Conservation (phyloP, 2,329 filamentous ascomycete genomes). For the Furcasterigmium sp. region DNA sequence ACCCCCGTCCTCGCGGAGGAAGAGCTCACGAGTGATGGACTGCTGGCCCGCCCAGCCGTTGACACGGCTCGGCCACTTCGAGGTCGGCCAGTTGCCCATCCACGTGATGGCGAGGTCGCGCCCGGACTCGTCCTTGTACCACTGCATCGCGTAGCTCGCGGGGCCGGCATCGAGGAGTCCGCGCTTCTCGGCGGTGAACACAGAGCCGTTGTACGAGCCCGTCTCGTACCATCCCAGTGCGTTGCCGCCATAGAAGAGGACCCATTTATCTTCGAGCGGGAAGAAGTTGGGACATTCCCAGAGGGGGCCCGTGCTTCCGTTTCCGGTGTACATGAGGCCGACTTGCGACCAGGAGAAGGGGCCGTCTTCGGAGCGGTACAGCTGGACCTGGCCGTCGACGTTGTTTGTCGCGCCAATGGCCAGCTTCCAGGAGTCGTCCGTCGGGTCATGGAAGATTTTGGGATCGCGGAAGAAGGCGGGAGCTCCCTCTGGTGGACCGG, state of each 20-base stretch:
- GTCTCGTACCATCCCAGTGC: slow-evolving; percentile 15
- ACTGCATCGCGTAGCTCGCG: slow-evolving; percentile 22
- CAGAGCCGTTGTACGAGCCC: slow-evolving; percentile 15
- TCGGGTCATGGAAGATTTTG: slow-evolving; percentile 17
- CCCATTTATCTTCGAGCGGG: slow-evolving; percentile 19
- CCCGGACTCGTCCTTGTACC: slow-evolving; percentile 21
- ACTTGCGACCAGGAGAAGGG: slow-evolving; percentile 15
- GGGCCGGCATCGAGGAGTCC: slow-evolving; percentile 18
- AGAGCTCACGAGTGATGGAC: slow-evolving; percentile 22
- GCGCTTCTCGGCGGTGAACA: slow-evolving; percentile 17
- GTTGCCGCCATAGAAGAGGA: slow-evolving; percentile 18
- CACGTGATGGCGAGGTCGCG: slow-evolving; percentile 19
- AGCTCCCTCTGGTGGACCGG: slow-evolving; percentile 11
- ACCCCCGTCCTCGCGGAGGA: slow-evolving; percentile 19
- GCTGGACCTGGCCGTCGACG: slow-evolving; percentile 12
- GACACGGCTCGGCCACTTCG: slow-evolving; percentile 19
- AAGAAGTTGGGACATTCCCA: slow-evolving; percentile 22
- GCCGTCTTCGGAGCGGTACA: slow-evolving; percentile 12
- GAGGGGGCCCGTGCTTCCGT: slow-evolving; percentile 16
- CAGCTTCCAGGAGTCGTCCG: slow-evolving; percentile 17
- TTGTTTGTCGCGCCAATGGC: slow-evolving; percentile 14
- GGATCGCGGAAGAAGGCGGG: slow-evolving; percentile 17
- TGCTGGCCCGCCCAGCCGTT: slow-evolving; percentile 22
- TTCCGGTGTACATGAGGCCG: slow-evolving; percentile 16
- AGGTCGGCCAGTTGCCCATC: slow-evolving; percentile 19